Conservation (phyloP, 1,139 yeast species). For the Candida sp. region DNA sequence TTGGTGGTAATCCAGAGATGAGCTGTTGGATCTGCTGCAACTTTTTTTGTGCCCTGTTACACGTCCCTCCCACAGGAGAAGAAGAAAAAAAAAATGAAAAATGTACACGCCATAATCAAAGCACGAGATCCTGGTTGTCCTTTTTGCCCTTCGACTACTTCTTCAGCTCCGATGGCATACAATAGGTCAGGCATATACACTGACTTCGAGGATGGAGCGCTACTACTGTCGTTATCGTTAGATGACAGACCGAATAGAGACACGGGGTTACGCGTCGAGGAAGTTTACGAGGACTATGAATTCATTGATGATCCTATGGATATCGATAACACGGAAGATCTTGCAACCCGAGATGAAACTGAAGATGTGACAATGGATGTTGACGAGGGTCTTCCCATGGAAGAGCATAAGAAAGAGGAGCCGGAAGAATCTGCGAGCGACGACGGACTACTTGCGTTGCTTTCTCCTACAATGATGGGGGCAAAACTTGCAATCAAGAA, state of each 20-base stretch:
- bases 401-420: neutral
- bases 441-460: slow-evolving; percentile 15
- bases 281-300: slow-evolving; percentile 5
- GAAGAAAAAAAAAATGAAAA: no score
- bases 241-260: slow-evolving; percentile 19
- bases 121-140: no score
- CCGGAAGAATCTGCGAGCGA: neutral
- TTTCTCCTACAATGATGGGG: slow-evolving; percentile 43
- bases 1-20: neutral
- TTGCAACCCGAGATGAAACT: neutral
- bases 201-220: slow-evolving; percentile 27
- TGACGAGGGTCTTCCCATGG: neutral
- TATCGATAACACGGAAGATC: slow-evolving; percentile 15
- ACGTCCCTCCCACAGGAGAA: neutral
- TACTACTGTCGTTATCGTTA: slow-evolving; percentile 29
- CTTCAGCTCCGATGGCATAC: slow-evolving; percentile 1
- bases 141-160: neutral
- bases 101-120: neutral
- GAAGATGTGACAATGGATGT: neutral
- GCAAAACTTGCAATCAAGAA: slow-evolving; percentile 40
- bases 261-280: neutral
- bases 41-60: slow-evolving; percentile 1
- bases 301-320: slow-evolving; percentile 19
- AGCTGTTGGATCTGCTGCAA: neutral
- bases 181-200: neutral